phyloP scores from a whole-genome alignment of 2,329 filamentous ascomycete species.

The Celoporthe dispersa region DNA sequence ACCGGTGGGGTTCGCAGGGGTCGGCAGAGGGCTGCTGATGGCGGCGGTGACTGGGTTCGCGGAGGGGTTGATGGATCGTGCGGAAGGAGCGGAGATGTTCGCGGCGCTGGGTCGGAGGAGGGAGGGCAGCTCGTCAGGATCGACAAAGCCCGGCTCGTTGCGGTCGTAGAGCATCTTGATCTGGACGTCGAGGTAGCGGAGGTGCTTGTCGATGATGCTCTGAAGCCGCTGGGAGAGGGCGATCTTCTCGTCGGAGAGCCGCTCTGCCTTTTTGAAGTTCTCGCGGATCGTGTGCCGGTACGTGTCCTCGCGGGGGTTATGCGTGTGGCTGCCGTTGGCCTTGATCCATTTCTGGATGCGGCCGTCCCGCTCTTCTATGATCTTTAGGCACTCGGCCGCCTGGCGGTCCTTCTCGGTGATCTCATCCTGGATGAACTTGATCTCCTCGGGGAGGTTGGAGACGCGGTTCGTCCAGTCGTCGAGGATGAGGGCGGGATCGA shows the following conservation, averaged over 20 bases:
- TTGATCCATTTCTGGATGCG: constrained; percentile 84
- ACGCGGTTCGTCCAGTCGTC: constrained; percentile 79
- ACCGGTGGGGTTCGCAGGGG: constrained; percentile 47
- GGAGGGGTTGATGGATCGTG: constrained; percentile 49
- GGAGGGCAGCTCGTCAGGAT: constrained; percentile 67
- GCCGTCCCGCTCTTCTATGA: constrained; percentile 72
- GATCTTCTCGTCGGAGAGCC: constrained; percentile 76
- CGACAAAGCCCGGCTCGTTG: constrained; percentile 63
- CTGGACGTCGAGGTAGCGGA: constrained; percentile 64
- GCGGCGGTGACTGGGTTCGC: constrained; percentile 44
- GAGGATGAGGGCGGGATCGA: constrained; percentile 71
- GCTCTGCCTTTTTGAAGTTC: constrained; percentile 70
- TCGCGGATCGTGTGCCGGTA: constrained; percentile 69
- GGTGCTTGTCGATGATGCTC: constrained; percentile 64
- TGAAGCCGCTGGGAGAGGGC: constrained; percentile 68
- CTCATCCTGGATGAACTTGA: constrained; percentile 82
- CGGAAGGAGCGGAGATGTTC: constrained; percentile 49
- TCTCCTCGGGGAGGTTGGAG: constrained; percentile 80
- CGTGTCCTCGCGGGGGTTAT: constrained; percentile 75
- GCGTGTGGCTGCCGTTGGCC: constrained; percentile 71
- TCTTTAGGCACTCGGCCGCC: constrained; percentile 69
- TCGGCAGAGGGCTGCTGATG: constrained; percentile 41
- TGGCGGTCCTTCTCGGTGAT: constrained; percentile 78
- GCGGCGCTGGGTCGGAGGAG: constrained; percentile 62
- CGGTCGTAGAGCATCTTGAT: constrained; percentile 66